Base-by-base conservation (phyloP, 169 alveolate species). In the Babesia gibsoni region DNA sequence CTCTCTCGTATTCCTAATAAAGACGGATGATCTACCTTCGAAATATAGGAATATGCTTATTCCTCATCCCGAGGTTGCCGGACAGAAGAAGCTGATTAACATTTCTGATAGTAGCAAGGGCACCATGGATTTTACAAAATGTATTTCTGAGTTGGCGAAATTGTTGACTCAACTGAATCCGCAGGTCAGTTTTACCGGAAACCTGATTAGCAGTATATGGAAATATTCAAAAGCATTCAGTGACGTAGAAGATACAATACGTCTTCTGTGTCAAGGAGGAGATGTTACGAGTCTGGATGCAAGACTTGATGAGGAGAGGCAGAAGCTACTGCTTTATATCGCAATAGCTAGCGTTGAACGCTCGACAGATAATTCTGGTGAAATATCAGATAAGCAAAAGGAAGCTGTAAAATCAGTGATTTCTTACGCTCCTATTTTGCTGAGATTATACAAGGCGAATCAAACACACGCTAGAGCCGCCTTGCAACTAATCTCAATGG, bases 291-390 rank as follows among this genome's bases (percentile, higher is more conserved):
- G 41, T 7, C 25, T 36, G 4, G 16, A 22, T 35, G 53, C 48
- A 2, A 10, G 45, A 27, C 36, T 66, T 12, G 67, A 66, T 20
- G 77, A 32, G 54, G 22, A 35, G 14, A 0, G 42, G 27, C 77
- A 66, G 67, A 27, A 66, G 54, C 27, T 53, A 53, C 53, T 66
- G 57, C 67, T 66, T 23, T 14, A 66, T 30, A 66, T 66, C 5
- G 30, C 67, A 18, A 48, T 48, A 0, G 64, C 67, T 18, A 66
- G 77, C 29, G 33, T 66, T 20, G 77, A 66, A 5, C 64, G 52
- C 30, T 12, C 48, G 73, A n/a, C 48, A 14, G 12, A 8, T 22
- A 48, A 9, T 5, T 29, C 49, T 27, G 18, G 14, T 22, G 67
- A 66, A 14, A 14, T 14, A 12, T 10, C 23, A 18, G n/a, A 16